Evolutionary conservation across 441 rosid species (phyloP).

Genomic region (Erodium moschatum): DNA sequence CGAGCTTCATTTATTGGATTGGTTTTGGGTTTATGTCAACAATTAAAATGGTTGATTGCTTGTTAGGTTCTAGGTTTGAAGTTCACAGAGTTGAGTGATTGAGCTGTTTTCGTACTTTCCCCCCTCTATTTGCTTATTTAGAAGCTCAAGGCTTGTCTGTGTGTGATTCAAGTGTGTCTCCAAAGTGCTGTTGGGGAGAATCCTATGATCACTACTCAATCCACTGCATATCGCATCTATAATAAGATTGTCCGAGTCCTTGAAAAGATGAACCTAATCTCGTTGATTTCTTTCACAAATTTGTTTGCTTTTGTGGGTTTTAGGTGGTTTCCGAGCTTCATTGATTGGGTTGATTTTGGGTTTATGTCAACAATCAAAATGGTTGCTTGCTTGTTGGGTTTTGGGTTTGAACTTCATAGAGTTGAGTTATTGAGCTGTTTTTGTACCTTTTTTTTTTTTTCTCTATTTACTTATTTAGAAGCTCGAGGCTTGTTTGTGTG

Average conservation of each 20-base stretch:
- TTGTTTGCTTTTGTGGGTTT: neutral
- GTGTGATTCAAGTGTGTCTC: no score
- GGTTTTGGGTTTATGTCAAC: neutral
- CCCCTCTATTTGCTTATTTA: no score
- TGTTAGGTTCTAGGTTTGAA: neutral
- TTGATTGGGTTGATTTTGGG: neutral
- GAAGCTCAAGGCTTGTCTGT: no score
- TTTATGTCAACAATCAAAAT: neutral
- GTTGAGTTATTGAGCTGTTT: neutral
- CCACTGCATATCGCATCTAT: no score
- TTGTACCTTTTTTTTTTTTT: no score
- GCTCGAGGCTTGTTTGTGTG: neutral
- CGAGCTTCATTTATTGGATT: neutral
- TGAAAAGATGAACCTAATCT: no score
- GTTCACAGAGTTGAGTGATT: no score
- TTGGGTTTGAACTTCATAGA: neutral
- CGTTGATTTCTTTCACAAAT: no score
- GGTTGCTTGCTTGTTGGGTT: neutral
- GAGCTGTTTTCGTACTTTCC: no score
- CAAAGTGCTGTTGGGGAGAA: no score
- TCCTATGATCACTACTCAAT: no score
- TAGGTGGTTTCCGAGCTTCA: neutral
- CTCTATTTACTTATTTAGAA: neutral
- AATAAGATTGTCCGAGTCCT: no score
- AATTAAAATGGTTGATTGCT: neutral